Evolutionary conservation across 495 filamentous ascomycete species (phyloP).

Genomic region (Lophiostoma macrostomum): DNA sequence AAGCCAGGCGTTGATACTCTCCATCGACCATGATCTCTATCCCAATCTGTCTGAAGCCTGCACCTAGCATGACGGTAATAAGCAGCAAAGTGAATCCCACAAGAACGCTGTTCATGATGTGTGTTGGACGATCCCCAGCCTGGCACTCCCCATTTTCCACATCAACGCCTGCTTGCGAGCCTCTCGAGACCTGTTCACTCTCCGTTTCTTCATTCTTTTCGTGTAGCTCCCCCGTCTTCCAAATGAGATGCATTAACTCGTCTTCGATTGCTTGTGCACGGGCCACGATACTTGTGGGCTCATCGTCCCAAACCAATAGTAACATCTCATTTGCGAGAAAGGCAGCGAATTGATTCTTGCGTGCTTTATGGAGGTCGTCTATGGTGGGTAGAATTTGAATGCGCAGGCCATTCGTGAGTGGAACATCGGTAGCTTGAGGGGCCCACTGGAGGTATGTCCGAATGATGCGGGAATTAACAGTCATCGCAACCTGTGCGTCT

Average conservation of each 20-base stretch:
- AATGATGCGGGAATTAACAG: constrained; percentile 56
- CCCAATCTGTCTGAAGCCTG: constrained; percentile 63
- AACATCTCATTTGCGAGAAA: constrained; percentile 58
- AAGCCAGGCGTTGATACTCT: constrained; percentile 57
- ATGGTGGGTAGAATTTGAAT: constrained; percentile 60
- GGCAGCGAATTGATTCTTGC: constrained; percentile 65
- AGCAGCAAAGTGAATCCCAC: constrained; percentile 62
- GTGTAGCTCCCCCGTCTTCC: constrained; percentile 34
- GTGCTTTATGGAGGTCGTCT: constrained; percentile 51
- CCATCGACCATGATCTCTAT: constrained; percentile 65
- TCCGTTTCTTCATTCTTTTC: constrained; percentile 42
- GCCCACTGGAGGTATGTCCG: constrained; percentile 49
- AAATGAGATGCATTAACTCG: constrained; percentile 47
- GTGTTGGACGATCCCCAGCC: constrained; percentile 61
- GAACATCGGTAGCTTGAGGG: constrained; percentile 49
- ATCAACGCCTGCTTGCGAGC: constrained; percentile 59
- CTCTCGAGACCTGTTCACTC: constrained; percentile 41
- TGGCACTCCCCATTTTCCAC: constrained; percentile 65
- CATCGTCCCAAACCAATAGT: constrained; percentile 66
- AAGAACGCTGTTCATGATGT: constrained; percentile 64
- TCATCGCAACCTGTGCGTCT: constrained; percentile 51
- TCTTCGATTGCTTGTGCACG: constrained; percentile 50
- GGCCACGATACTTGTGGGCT: constrained; percentile 51
- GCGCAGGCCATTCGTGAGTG: constrained; percentile 52
- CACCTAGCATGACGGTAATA: constrained; percentile 61